Evolutionary conservation across 768 basidiomycete species (phyloP).

Genomic region (Tephrocybe sp.): DNA sequence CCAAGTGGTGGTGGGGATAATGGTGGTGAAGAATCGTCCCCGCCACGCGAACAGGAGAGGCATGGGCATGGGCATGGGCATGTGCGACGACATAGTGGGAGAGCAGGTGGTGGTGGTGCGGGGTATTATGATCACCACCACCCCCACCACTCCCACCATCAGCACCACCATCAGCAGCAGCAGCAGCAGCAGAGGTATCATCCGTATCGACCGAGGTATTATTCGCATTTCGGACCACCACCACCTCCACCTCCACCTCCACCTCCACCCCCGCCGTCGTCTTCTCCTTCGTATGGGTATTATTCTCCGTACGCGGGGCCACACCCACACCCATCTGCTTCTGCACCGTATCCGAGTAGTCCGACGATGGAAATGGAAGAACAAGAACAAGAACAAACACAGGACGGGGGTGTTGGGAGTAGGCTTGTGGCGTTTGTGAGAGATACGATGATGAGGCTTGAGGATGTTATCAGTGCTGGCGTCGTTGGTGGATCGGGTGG

Average conservation of each 20-base stretch:
- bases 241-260: background rate
- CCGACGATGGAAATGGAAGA: constrained; percentile 2
- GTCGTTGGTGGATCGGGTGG: background rate
- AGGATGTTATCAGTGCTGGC: constrained; percentile 7
- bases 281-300: too few species aligned
- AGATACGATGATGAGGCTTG: constrained; percentile 9
- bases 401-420: too few species aligned
- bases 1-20: background rate
- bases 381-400: too few species aligned
- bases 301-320: background rate
- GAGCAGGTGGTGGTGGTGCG: background rate
- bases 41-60: too few species aligned
- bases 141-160: background rate
- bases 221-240: background rate
- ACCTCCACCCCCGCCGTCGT: background rate
- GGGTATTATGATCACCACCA: background rate
- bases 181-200: background rate
- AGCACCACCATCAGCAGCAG: background rate
- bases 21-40: too few species aligned
- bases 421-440: constrained; percentile 13
- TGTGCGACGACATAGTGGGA: too few species aligned
- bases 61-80: too few species aligned
- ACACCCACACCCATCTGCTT: constrained; percentile 4
- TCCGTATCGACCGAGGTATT: constrained; percentile 5
- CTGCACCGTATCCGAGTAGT: constrained; percentile 1